These are phyloP conservation scores for Arthrobotrys musiformis DNA, from an alignment of 2,329 filamentous ascomycete species.

Conservation along the genomic window DNA sequence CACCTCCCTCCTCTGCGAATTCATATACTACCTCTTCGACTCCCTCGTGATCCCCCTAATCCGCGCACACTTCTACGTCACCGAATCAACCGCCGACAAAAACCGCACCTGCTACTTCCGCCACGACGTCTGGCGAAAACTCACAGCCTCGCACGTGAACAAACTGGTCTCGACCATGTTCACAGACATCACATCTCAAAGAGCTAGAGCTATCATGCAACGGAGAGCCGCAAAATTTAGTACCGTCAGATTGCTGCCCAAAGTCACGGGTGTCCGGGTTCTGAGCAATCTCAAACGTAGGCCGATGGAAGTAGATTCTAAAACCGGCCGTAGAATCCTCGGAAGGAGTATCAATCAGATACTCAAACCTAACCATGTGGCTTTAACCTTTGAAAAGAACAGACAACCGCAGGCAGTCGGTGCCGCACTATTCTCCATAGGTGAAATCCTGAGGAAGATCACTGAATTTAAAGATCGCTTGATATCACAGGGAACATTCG, in stretches of 20 bases:
- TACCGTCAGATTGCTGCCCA: conserved; percentile 83
- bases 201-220: conserved; percentile 70
- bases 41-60: conserved; percentile 89
- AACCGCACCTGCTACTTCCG: conserved; percentile 92
- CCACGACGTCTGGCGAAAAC: conserved; percentile 85
- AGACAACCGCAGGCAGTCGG: conserved; percentile 73
- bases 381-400: conserved; percentile 82
- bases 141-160: conserved; percentile 78
- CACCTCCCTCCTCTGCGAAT: conserved; percentile 80
- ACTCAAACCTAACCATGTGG: conserved; percentile 77
- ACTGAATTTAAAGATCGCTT: conserved; percentile 73
- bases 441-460: conserved; percentile 80
- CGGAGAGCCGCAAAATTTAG: conserved; percentile 78
- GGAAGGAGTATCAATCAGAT: conserved; percentile 76
- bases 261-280: conserved; percentile 77
- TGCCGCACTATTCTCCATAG: conserved; percentile 81
- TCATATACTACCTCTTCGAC: conserved; percentile 93
- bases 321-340: conserved; percentile 62
- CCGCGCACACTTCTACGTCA: conserved; percentile 90
- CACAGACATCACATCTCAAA: conserved; percentile 74
- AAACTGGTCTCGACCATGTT: conserved; percentile 78
- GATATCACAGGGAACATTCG: conserved; percentile 60
- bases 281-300: conserved; percentile 86
- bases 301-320: conserved; percentile 63
- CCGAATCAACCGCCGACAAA: conserved; percentile 82